These are phyloP conservation scores for Delonix regia DNA, from an alignment of 306 rosid genomes.

Conservation along the genomic window DNA sequence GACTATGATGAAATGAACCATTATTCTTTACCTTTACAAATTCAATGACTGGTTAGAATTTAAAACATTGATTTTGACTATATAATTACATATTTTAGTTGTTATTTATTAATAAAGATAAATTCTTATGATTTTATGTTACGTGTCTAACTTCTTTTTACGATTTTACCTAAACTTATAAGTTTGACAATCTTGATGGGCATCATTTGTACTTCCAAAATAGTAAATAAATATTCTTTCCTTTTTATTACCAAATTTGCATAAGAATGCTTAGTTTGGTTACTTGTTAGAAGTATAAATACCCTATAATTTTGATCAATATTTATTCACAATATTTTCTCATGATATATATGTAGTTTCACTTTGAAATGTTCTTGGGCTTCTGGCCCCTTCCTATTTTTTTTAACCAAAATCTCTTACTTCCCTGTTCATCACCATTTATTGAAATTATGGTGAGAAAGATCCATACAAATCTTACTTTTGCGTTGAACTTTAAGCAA, in stretches of 20 bases:
- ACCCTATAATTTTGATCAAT: neutral
- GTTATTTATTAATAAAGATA: no score
- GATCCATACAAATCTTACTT: neutral
- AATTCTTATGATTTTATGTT: no score
- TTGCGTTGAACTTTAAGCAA: no score
- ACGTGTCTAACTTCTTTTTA: no score
- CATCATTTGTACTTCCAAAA: neutral
- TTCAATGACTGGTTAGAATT: no score
- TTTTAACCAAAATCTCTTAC: neutral
- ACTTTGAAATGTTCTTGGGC: neutral
- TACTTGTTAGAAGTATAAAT: neutral
- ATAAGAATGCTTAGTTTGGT: no score
- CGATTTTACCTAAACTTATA: no score
- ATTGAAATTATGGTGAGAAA: neutral
- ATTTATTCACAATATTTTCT: neutral
- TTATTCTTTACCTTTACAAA: no score
- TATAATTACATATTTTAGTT: no score
- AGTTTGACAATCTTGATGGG: neutral
- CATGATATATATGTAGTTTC: neutral
- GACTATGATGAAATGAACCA: no score
- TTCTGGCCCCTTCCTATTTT: neutral
- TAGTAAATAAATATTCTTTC: no score
- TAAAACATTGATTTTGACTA: no score
- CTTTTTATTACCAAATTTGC: neutral
- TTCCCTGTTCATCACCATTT: neutral